Base-by-base conservation (phyloP, 352 stramenopile species). In the Phytopythium helicoides region DNA sequence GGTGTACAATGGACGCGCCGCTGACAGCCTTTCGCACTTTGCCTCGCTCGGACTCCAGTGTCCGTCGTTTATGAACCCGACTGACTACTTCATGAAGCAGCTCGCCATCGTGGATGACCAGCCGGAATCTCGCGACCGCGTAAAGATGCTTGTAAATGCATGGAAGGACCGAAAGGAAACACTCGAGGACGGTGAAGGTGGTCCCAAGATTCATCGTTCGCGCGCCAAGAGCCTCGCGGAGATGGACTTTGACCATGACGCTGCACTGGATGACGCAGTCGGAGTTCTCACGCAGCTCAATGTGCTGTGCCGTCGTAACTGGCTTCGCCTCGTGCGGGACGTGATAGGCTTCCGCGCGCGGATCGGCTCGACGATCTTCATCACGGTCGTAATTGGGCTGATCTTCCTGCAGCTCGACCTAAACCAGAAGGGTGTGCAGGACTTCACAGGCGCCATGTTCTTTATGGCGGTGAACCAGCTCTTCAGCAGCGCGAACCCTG, bases 21-120 rank as follows among this genome's bases (percentile, higher is more conserved):
- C 63, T n/a, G 67, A 76, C 40, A 68, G 59, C 37, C 64, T 73
- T 31, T 34, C 46, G 39, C 66, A 73, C 46, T 76, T 76, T 41
- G 64, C 44, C 5, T 49, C 56, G 18, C 42, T 62, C 15, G 64
- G 64, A 0, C 52, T 55, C 33, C 64, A 70, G 36, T 76, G 67
- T 33, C 67, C 67, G 33, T 37, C 56, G 23, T 76, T 73, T 50
- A 73, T 68, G 60, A 76, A 73, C 54, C 67, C 64, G 33, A 63
- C 64, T 22, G 67, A 76, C 50, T 76, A 71, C 46, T 76, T 73
- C 31, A 76, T 76, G 67, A 61, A 68, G 40, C 67, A 73, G 31
- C 62, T 76, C 40, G 64, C 67, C 11, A 47, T 68, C 8, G 47
- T 76, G 35, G 64, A 73, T 16, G 62, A 61, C 22, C 36, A 57